Evolutionary conservation across 2,329 filamentous ascomycete species (phyloP).

Genomic region (Trichoderma citrinoviride): DNA sequence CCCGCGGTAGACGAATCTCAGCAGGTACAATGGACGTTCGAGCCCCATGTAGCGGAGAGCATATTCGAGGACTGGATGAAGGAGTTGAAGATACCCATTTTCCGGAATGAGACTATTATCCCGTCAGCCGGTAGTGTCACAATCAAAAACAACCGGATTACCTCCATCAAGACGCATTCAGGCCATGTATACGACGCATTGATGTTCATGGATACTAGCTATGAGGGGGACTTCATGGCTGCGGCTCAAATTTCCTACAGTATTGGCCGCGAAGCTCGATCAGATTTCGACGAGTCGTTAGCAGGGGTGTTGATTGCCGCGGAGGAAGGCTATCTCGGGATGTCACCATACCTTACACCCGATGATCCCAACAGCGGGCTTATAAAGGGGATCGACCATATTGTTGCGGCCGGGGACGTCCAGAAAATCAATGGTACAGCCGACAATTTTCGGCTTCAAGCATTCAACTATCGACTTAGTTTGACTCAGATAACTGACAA

Average conservation of each 20-base stretch:
- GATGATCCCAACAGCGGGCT: constrained; percentile 24
- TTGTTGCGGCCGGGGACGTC: neutral
- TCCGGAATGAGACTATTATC: neutral
- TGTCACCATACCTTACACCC: constrained; percentile 25
- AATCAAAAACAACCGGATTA: constrained; percentile 13
- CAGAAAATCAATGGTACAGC: constrained; percentile 5
- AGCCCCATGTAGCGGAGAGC: constrained; percentile 26
- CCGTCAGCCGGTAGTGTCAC: constrained; percentile 8
- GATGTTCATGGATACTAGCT: constrained; percentile 30
- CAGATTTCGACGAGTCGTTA: constrained; percentile 22
- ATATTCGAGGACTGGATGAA: constrained; percentile 25
- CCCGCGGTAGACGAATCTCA: constrained; percentile 19
- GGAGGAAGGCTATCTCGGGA: neutral
- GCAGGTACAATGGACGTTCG: constrained; percentile 26
- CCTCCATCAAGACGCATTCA: constrained; percentile 13
- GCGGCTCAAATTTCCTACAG: constrained; percentile 23
- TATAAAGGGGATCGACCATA: constrained; percentile 25
- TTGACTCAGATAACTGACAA: constrained; percentile 16
- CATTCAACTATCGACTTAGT: constrained; percentile 22
- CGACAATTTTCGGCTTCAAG: constrained; percentile 20
- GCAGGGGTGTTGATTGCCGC: constrained; percentile 19
- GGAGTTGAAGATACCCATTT: constrained; percentile 14
- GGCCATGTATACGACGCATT: constrained; percentile 16
- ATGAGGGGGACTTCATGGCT: constrained; percentile 30
- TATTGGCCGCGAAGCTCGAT: constrained; percentile 23